Conservation (phyloP, 2,329 filamentous ascomycete species). For the Ascosphaera pollenicola region DNA sequence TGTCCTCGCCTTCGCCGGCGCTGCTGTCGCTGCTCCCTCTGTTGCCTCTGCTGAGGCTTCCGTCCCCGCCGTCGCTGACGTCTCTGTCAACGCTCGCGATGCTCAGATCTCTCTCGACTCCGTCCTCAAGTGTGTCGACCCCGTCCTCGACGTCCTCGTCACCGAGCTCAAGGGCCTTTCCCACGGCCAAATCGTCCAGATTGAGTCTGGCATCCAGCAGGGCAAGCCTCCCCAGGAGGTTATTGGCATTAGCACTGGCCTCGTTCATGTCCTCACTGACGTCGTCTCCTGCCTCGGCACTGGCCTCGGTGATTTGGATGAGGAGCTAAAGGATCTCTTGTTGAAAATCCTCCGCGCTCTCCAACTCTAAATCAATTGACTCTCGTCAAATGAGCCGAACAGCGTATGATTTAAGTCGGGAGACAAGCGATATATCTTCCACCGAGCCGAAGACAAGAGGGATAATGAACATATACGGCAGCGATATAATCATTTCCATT, state of each 20-base stretch:
- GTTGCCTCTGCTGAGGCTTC: neutral
- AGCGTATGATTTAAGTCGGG: neutral
- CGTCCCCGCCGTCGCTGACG: neutral
- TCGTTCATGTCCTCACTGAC: neutral
- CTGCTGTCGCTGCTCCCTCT: neutral
- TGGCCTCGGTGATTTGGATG: neutral
- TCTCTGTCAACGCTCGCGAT: neutral
- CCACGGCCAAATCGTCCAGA: neutral
- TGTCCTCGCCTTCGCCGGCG: neutral
- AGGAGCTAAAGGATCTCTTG: neutral
- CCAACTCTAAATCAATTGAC: neutral
- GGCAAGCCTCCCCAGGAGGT: neutral
- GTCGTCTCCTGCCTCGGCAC: neutral
- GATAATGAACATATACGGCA: too few relatives aligned
- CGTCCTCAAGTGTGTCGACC: neutral
- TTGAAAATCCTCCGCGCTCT: neutral
- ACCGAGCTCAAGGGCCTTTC: neutral
- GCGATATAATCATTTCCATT: too few relatives aligned
- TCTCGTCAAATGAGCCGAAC: neutral
- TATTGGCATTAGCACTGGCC: neutral
- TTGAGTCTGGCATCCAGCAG: neutral
- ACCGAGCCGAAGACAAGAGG: too few relatives aligned
- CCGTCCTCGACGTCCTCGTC: neutral
- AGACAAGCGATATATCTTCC: neutral
- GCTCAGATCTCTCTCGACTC: neutral